Conservation (phyloP, 805 yeast species). For the Candida ficus region DNA sequence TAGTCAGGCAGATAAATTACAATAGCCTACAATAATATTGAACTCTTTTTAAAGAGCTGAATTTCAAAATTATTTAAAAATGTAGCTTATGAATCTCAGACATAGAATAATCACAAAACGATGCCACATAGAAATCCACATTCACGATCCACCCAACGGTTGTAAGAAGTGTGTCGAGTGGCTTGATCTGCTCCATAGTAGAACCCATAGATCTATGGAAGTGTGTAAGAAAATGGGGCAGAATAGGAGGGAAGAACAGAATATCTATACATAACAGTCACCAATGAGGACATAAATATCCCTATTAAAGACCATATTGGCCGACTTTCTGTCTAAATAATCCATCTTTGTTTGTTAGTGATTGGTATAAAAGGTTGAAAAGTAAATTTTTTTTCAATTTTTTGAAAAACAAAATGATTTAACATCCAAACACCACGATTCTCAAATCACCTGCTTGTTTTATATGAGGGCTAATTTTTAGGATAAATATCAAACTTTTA, state of each 20-base stretch:
- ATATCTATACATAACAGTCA: too few species aligned
- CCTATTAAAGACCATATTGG: background rate
- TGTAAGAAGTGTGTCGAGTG: constrained; percentile 19
- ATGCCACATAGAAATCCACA: background rate
- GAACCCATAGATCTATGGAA: constrained; percentile 53
- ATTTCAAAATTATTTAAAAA: too few species aligned
- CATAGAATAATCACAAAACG: background rate
- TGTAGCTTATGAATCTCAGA: background rate
- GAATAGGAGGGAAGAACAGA: constrained; percentile 44
- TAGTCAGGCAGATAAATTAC: too few species aligned
- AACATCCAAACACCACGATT: background rate
- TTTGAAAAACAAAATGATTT: background rate
- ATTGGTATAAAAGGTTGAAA: too few species aligned
- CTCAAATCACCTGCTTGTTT: too few species aligned
- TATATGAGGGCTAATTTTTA: too few species aligned
- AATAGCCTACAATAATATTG: too few species aligned
- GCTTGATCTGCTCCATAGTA: constrained; percentile 61
- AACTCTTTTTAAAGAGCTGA: too few species aligned
- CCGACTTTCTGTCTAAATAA: too few species aligned
- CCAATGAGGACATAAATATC: background rate
- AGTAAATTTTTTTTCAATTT: background rate
- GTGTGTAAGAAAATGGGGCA: constrained; percentile 49
- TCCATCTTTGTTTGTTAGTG: too few species aligned
- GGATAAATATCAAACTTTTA: too few species aligned
- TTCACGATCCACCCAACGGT: constrained; percentile 9